Evolutionary conservation across 139 green algal genomes (phyloP), one percentile per base, ranked within the genome.

Genomic region (Coccomyxa sp.): DNA sequence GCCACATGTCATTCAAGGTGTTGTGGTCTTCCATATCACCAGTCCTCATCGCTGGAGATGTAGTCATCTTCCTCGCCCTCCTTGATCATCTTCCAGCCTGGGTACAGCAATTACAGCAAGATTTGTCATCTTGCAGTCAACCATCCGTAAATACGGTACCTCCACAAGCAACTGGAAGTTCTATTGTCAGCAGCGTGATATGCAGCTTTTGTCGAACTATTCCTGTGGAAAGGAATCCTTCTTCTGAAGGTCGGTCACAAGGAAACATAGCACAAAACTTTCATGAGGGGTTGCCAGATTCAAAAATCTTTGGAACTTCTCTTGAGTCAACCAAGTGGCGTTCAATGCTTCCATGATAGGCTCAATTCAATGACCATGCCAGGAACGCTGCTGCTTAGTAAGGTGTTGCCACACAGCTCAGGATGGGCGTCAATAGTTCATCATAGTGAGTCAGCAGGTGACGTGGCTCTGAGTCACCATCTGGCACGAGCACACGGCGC

Each of bases 401-500:
- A 28, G 30, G 74, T 78, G 14, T 31, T 78, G 25, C n/a, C 14
- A 32, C 28, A 27, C 23, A 3, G 28, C 74, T 51, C 38, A 7
- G 38, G 38, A 51, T 51, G 38, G 38, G 38, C 38, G 38, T 51
- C 38, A 51, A 51, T n/a, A n/a, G n/a, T n/a, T 51, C 38, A 51
- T 7, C 3, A 51, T 11, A 51, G 7, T 30, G 67, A 13, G 25
- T 27, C 67, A 30, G 67, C 67, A 25, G 25, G 23, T 30, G 67
- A 25, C 9, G 67, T 75, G 21, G 67, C 23, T 4, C 23, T 25
- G 67, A 27, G 67, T 45, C 74, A 78, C 85, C 87, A 30, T 91
- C 87, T 7, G 87, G 82, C 27, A 88, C n/a, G 10, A 91, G 82
- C 27, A 86, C 80, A 9, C 86, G 63, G 25, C 87, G 75, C 76